Base-by-base conservation (phyloP, 805 yeast genomes). In the Candida ascalaphidarum region DNA sequence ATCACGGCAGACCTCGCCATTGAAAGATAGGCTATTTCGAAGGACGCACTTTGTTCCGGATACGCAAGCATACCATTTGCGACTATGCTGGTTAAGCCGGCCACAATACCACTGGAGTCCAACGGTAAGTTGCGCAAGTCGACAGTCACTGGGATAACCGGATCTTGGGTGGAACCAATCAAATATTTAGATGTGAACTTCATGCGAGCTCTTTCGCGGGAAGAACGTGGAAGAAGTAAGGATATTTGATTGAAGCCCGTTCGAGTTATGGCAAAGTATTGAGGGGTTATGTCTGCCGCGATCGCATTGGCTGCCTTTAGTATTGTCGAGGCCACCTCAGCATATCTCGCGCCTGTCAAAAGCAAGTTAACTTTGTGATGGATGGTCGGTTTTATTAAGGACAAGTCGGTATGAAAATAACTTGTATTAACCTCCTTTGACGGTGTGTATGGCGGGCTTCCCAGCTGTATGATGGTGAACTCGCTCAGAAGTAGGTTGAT, bases 101-200 rank as follows among this genome's bases (percentile, higher is more conserved):
- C 75, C 2, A 76, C 81, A 27, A 77, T 74, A 22, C 84, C 84
- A 14, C 76, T 73, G 6, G 74, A 58, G 45, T 77, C 77, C 11
- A 71, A 48, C 0, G 82, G 82, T 14, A 77, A 44, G 17, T 53
- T 50, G 10, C 64, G 54, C 33, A 77, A 59, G 43, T 77, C 76
- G 13, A 77, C 65, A 1, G 66, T 55, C 4, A 76, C 54, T 0
- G 83, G 82, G n/a, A 66, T 55, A 27, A 75, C 64, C 21, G 57
- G 55, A 41, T 77, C 83, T 36, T 65, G 68, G 12, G 66, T 51
- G 3, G 80, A 71, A 1, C 83, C 82, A 30, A 73, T 61, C 24
- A 76, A 55, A 25, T 54, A 47, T 16, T 52, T 53, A 2, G 56
- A 46, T 13, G 57, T 51, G 36, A 63, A 68, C 4, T 68, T 67